Conservation (phyloP, 805 yeast genomes). For the Grigorovia yakushimaensis region DNA sequence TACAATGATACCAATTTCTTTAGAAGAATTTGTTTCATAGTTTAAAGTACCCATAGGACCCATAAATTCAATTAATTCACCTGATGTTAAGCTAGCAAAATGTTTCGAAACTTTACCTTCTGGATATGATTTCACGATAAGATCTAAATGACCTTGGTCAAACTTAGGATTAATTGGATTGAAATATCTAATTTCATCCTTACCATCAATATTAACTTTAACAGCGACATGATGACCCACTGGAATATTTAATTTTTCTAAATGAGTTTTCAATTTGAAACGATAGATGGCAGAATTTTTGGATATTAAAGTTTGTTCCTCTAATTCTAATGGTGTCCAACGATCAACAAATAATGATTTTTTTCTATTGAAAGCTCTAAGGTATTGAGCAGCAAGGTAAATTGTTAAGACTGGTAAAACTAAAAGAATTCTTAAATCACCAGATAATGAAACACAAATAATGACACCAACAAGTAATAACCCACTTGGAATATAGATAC, state of each 20-base stretch:
- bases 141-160: slow-evolving; percentile 67
- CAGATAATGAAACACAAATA: slow-evolving; percentile 39
- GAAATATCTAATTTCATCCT: slow-evolving; percentile 46
- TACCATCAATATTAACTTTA: slow-evolving; percentile 30
- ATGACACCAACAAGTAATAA: slow-evolving; percentile 52
- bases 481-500: slow-evolving; percentile 59
- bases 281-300: slow-evolving; percentile 65
- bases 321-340: slow-evolving; percentile 59
- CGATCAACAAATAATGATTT: slow-evolving; percentile 38
- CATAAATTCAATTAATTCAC: slow-evolving; percentile 57
- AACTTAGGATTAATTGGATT: slow-evolving; percentile 65
- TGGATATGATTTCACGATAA: slow-evolving; percentile 65
- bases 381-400: slow-evolving; percentile 30
- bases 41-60: slow-evolving; percentile 74
- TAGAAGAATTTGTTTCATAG: slow-evolving; percentile 49
- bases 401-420: slow-evolving; percentile 32
- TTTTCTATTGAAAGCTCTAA: slow-evolving; percentile 32
- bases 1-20: slow-evolving; percentile 59
- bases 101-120: slow-evolving; percentile 60
- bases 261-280: slow-evolving; percentile 51
- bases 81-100: slow-evolving; percentile 55
- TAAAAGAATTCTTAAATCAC: slow-evolving; percentile 23
- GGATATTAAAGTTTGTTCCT: slow-evolving; percentile 64
- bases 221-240: slow-evolving; percentile 71
- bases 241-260: slow-evolving; percentile 56